Evolutionary conservation across 805 yeast genomes (phyloP).

Genomic region (Vanderwaltozyma polyspora): DNA sequence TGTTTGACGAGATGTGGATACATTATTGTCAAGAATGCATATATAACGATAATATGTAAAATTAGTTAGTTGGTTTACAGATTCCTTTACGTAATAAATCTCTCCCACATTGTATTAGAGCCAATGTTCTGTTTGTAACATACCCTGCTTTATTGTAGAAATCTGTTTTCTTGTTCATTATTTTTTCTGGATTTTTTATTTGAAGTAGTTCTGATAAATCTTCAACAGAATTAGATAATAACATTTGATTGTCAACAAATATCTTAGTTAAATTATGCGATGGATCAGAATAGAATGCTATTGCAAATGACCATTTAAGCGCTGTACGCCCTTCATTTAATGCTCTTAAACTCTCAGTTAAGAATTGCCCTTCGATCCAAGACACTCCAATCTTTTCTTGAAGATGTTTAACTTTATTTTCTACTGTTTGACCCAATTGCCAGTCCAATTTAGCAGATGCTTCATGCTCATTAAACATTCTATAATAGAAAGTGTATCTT

Average conservation of each 20-base stretch:
- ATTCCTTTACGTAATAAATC: constrained; percentile 26
- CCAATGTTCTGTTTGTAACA: constrained; percentile 28
- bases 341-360: constrained; percentile 58
- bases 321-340: constrained; percentile 61
- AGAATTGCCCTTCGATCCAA: constrained; percentile 82
- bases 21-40: not conserved
- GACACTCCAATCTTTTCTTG: constrained; percentile 58
- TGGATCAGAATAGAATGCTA: constrained; percentile 53
- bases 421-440: constrained; percentile 50
- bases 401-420: constrained; percentile 47
- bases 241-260: constrained; percentile 61
- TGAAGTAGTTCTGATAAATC: constrained; percentile 50
- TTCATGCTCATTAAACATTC: constrained; percentile 66
- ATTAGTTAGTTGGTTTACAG: constrained; percentile 12
- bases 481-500: constrained; percentile 65
- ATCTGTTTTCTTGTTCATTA: constrained; percentile 27
- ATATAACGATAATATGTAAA: not conserved
- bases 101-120: constrained; percentile 29
- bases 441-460: constrained; percentile 64
- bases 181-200: constrained; percentile 28
- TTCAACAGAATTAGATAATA: constrained; percentile 56
- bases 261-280: constrained; percentile 44
- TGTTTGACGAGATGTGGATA: not conserved
- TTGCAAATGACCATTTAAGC: constrained; percentile 84
- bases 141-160: constrained; percentile 29